Percentiles rank a stretch among this genome's conserved stretches.
Conservation (phyloP, 768 basidiomycete species). For the Mycena epipterygia region DNA sequence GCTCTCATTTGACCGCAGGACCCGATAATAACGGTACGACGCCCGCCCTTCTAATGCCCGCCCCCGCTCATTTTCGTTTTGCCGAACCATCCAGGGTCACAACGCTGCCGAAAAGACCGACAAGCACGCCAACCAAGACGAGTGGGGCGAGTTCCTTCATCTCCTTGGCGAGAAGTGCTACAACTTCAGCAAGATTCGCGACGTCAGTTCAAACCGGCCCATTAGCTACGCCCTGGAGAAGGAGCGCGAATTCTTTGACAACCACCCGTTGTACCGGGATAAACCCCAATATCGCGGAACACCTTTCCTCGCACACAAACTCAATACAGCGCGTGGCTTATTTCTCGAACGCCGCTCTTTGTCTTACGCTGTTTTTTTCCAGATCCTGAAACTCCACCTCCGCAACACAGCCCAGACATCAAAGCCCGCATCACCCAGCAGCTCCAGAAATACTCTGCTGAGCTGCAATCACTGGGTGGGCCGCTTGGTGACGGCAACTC, state of each 20-base stretch:
- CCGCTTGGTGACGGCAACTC: constrained; percentile 91
- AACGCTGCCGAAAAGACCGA: constrained; percentile 69
- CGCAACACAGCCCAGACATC: constrained; percentile 98
- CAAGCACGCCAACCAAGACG: constrained; percentile 88
- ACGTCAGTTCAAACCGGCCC: constrained; percentile 91
- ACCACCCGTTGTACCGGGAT: constrained; percentile 91
- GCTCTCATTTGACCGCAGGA: constrained; percentile 25
- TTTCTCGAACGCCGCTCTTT: constrained; percentile 9
- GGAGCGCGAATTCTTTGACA: constrained; percentile 96
- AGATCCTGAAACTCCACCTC: constrained; percentile 99
- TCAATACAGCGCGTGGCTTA: constrained; percentile 81
- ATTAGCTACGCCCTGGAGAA: constrained; percentile 89
- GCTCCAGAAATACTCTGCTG: constrained; percentile 88
- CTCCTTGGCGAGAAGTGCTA: constrained; percentile 97
- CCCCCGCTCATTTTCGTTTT: constrained; percentile 36
- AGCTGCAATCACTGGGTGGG: constrained; percentile 89
- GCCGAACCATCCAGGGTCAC: too few species aligned
- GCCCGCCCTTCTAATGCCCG: background rate
- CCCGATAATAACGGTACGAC: constrained; percentile 31
- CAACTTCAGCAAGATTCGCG: constrained; percentile 97
- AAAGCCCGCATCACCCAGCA: constrained; percentile 95
- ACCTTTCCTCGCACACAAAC: constrained; percentile 94
- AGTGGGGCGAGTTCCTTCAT: constrained; percentile 99
- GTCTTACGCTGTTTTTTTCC: background rate
- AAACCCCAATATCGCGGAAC: constrained; percentile 98